phyloP scores from a whole-genome alignment of 192 early-diverging fungal genomes.

The Coemansia sp. region DNA sequence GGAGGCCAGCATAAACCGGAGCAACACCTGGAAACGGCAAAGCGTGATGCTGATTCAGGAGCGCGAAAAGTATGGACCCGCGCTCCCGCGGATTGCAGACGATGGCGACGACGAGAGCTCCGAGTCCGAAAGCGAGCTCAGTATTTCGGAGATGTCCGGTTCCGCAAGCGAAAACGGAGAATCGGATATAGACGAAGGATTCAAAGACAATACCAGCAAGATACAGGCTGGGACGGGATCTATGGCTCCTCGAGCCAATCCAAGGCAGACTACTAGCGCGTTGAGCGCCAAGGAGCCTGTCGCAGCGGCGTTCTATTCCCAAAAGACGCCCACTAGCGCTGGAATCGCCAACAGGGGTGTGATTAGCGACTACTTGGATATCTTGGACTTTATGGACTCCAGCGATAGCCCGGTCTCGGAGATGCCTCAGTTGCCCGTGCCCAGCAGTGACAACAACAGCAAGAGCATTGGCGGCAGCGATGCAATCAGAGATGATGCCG shows the following conservation, averaged over 20 bases:
- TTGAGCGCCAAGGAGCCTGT: neutral
- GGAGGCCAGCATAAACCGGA: conserved; percentile 27
- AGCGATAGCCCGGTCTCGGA: conserved; percentile 4
- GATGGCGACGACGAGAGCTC: conserved; percentile 14
- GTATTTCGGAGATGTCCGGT: conserved; percentile 6
- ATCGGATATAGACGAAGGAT: conserved; percentile 2
- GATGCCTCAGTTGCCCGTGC: neutral
- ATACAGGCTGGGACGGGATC: neutral
- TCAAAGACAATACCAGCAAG: neutral
- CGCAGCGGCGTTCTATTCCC: neutral
- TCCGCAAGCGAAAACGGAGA: neutral
- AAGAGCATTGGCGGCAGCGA: neutral
- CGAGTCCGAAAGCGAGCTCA: conserved; percentile 11
- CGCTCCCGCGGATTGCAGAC: conserved; percentile 30
- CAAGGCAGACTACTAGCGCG: too few species aligned
- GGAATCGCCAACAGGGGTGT: conserved; percentile 9
- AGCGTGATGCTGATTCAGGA: conserved; percentile 37
- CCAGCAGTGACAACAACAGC: neutral
- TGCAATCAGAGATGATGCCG: neutral
- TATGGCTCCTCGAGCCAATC: neutral
- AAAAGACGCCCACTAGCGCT: conserved; percentile 5
- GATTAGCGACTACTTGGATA: conserved; percentile 45
- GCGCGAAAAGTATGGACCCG: conserved; percentile 31
- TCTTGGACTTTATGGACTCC: conserved; percentile 40
- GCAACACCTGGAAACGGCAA: conserved; percentile 45